Evolutionary conservation across 2,329 filamentous ascomycete species (phyloP), one percentile per base, ranked within the genome.

Genomic region (Botryotinia narcissicola): DNA sequence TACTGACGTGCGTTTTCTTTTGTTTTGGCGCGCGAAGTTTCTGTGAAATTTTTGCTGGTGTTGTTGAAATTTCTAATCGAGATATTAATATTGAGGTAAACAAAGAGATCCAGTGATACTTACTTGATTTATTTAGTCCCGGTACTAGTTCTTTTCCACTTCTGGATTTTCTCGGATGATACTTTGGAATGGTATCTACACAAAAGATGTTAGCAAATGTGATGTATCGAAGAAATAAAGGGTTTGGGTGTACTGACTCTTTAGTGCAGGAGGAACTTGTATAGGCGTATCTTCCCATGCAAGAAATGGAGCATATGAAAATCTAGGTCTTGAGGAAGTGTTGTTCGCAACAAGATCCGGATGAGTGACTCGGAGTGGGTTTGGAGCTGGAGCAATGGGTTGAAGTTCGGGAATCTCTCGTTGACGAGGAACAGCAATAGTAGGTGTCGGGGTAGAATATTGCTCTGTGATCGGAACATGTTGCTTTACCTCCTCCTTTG

Each of bases 131-230:
- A 48, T 78, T 77, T 54, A 79, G 76, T 10, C 79, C 80, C 25
- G 78, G 77, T 63, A 80, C 75, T 44, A 79, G 74, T 35, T 78
- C 78, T 70, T 77, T 78, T 59, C 79, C 80, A 72, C 78, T 80
- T 70, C 73, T 76, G 40, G 79, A 77, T 71, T 77, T 81, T 61
- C 80, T 76, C 29, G 78, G 78, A 54, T 79, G 77, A 73, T 78
- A 81, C 71, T 80, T 80, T 18, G 80, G 80, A 60, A 80, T 76
- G 4, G 79, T 78, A 72, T 77, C 79, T 80, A 63, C 20, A 1
- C 20, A n/a, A 68, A 22, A 46, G 29, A 46, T 42, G 40, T 72
- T 60, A 72, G 62, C 32, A 59, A 51, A 59, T 16, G 40, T 29
- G 25, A 73, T 74, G 40, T 22, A 25, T 54, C n/a, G n/a, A n/a